Base-by-base conservation (phyloP, 2,329 filamentous ascomycete genomes). In the Coniella lustricola region DNA sequence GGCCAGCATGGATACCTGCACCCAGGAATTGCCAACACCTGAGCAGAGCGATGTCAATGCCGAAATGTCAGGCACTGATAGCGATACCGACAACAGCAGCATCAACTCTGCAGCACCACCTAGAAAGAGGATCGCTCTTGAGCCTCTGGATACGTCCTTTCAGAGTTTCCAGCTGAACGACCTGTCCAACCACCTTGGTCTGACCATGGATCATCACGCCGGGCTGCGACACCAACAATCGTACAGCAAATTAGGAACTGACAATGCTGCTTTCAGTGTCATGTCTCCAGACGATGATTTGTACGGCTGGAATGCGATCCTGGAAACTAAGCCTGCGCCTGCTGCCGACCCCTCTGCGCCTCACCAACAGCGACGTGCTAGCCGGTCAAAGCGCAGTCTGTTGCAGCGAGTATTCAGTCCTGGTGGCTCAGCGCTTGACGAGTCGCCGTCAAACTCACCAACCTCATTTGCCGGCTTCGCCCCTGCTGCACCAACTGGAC, bases 251-350 rank as follows among this genome's bases (percentile, higher is more conserved):
- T 5, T 56, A n/a, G 50, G 41, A 10, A 22, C 37, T 14, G 55
- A 55, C 21, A 12, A 37, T 22, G 51, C 54, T 20, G n/a, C 41
- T 17, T 49, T 44, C 32, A 38, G 41, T 33, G 50, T 43, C 18
- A 38, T 50, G 40, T 44, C 51, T 31, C 48, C 56, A 4, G 55
- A 54, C 14, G 51, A 52, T 12, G 57, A 62, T 46, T 56, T 57
- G 12, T 62, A 61, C 33, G 60, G 60, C 29, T 62, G 60, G 60
- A 57, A 62, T 43, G 57, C 59, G 7, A 38, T 37, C n/a, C 37
- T 60, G 7, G 49, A 54, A 20, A 54, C 42, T 46, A 57, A 54
- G 41, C 34, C 51, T 31, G 13, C 41, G n/a, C n/a, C n/a, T n/a
- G 39, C 44, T 3, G 12, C 53, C 10, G 44, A 53, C 16, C 3